These are phyloP conservation scores for Entomortierella chlamydospora DNA, from an alignment of 192 early-diverging fungal genomes.

Conservation along the genomic window DNA sequence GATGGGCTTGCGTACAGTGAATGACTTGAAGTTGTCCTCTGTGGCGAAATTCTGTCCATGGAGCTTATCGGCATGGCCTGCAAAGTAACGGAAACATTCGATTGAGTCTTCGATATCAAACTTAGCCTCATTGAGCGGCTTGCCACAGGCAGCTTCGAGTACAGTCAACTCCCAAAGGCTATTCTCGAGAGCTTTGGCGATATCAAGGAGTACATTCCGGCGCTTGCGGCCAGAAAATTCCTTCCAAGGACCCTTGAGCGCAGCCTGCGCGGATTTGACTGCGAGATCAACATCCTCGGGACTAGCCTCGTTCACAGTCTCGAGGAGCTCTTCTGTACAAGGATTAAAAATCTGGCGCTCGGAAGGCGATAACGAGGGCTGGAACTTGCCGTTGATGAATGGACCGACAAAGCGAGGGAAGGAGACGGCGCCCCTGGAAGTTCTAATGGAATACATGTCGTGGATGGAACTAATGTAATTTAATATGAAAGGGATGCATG, in stretches of 20 bases:
- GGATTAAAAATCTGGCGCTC: conserved; percentile 75
- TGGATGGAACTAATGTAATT: not conserved
- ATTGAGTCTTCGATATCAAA: conserved; percentile 73
- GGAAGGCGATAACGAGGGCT: conserved; percentile 59
- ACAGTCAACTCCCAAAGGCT: conserved; percentile 63
- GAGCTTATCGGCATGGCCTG: conserved; percentile 73
- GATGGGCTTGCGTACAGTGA: conserved; percentile 69
- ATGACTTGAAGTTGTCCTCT: conserved; percentile 61
- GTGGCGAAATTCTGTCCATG: conserved; percentile 64
- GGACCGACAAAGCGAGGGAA: conserved; percentile 62
- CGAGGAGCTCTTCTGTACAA: conserved; percentile 68
- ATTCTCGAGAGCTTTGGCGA: conserved; percentile 66
- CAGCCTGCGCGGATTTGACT: conserved; percentile 70
- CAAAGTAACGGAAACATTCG: conserved; percentile 81
- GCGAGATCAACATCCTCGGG: conserved; percentile 73
- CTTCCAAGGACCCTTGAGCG: conserved; percentile 67
- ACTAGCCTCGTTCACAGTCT: conserved; percentile 69
- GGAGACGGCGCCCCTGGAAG: conserved; percentile 35
- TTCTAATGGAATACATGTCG: conserved; percentile 40
- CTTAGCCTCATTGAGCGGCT: conserved; percentile 70
- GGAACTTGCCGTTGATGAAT: conserved; percentile 81
- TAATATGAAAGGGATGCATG: too few relatives aligned
- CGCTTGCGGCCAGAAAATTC: conserved; percentile 58
- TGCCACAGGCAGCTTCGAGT: conserved; percentile 86
- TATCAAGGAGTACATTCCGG: conserved; percentile 64